Evolutionary conservation across 805 yeast species (phyloP), one percentile per base, ranked within the genome.

Genomic region (Sugiyamaella qingdaonensis): DNA sequence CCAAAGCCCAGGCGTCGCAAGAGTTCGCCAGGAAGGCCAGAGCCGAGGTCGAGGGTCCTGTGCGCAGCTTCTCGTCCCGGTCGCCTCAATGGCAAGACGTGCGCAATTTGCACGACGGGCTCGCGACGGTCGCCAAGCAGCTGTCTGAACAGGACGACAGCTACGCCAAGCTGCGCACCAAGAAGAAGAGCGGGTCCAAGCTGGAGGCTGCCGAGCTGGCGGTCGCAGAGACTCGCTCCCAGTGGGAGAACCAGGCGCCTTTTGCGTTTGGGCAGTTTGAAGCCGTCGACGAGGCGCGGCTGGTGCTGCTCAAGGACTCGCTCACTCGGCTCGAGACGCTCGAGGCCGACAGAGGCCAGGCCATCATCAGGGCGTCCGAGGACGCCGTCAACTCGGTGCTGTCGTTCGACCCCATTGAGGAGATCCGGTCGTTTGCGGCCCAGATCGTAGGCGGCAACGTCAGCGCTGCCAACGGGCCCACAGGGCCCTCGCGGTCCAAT

Each of bases 221-320:
- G 73, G 74, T 71, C 58, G 73, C 66, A 58, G 70, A 63, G 69
- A 78, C 71, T 58, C 68, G 66, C 51, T 34, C 59, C 51, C 62
- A 60, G 61, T 89, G 96, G 96, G 84, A 82, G 57, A 73, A 79
- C 51, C 82, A 84, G 65, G 92, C 94, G 1, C 92, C 95, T 2
- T 81, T 78, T 52, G 80, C 86, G 42, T 85, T 87, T 64, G 84
- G 84, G 60, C 80, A 81, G 58, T 85, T 89, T 65, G 94, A 88
- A 64, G 76, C 75, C 56, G 82, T 85, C 60, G 95, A 89, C 66
- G 76, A 72, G 62, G 72, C 72, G 68, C 81, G 88, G 70, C 75
- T 80, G 68, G 74, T 70, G 55, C 76, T 81, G 54, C 72, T 88
- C 55, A 84, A 88, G 64, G 83, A 82, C 51, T 77, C 84, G 52